Evolutionary conservation across 2,329 filamentous ascomycete species (phyloP).

Genomic region (Biscogniauxia marginata): DNA sequence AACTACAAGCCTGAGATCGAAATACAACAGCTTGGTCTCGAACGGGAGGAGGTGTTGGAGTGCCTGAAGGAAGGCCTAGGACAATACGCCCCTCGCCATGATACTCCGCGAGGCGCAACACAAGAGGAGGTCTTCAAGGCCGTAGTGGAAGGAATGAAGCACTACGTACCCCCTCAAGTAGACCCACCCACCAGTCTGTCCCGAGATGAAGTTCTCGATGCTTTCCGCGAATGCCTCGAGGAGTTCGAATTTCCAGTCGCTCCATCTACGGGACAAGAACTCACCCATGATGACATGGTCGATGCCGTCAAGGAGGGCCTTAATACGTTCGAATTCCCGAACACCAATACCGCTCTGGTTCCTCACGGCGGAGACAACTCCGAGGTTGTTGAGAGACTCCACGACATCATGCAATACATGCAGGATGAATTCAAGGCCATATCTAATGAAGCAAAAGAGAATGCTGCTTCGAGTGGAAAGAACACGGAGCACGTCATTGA

Average conservation of each 20-base stretch:
- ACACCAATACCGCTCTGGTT: conserved; percentile 38
- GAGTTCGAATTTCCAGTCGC: conserved; percentile 75
- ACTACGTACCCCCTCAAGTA: conserved; percentile 71
- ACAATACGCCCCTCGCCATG: conserved; percentile 62
- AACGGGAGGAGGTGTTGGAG: conserved; percentile 84
- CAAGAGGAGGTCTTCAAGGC: conserved; percentile 83
- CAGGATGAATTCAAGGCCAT: conserved; percentile 58
- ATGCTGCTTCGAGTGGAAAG: conserved; percentile 72
- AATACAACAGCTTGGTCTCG: conserved; percentile 83
- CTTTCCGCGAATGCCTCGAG: conserved; percentile 82
- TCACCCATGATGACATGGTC: conserved; percentile 61
- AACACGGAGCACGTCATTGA: conserved; percentile 88
- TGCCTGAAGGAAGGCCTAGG: conserved; percentile 84
- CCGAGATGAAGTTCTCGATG: conserved; percentile 78
- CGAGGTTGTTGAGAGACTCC: conserved; percentile 54
- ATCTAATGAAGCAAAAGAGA: conserved; percentile 69
- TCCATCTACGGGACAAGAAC: conserved; percentile 51
- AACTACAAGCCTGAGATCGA: conserved; percentile 93
- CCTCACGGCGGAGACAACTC: conserved; percentile 42
- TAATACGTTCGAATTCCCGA: conserved; percentile 37
- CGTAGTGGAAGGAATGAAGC: conserved; percentile 80
- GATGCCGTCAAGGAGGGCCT: conserved; percentile 62
- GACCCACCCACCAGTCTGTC: conserved; percentile 69
- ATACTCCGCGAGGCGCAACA: conserved; percentile 60
- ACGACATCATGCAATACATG: conserved; percentile 65